Percentiles rank a stretch among this genome's conserved stretches.
Conservation (phyloP, 139 green algal species). For the Chlorella sorokiniana region DNA sequence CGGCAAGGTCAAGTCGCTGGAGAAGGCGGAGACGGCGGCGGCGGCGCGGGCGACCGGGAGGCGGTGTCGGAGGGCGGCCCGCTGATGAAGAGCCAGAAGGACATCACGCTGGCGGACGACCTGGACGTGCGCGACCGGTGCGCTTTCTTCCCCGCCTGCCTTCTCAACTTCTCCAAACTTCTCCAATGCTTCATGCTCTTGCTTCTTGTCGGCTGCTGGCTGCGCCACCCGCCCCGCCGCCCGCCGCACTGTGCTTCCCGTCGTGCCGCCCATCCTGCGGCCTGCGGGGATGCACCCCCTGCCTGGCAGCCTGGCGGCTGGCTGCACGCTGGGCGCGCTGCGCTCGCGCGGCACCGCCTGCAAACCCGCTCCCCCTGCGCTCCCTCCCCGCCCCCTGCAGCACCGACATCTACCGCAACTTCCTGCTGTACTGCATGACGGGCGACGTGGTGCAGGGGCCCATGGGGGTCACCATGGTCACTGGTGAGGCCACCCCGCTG, state of each 20-base stretch:
- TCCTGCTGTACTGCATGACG: constrained; percentile 90
- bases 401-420: constrained; percentile 92
- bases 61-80: constrained; percentile 8
- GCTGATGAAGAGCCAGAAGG: constrained; percentile 82
- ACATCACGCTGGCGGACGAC: constrained; percentile 90
- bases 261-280: no score
- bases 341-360: neutral
- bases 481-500: neutral
- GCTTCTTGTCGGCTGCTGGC: no score
- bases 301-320: no score
- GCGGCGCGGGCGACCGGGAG: constrained; percentile 41
- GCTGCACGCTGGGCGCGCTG: no score
- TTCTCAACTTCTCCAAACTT: no score
- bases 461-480: constrained; percentile 81
- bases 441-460: constrained; percentile 89
- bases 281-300: no score
- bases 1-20: constrained; percentile 32
- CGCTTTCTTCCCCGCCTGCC: neutral
- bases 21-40: constrained; percentile 56
- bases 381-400: constrained; percentile 9
- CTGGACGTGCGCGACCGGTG: constrained; percentile 74
- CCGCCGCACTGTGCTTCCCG: no score
- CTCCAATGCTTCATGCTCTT: neutral
- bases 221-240: no score
- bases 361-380: neutral